A percentile compares a stretch with the other conserved stretches of the same genome.
phyloP scores from a whole-genome alignment of 2,329 filamentous ascomycete genomes.

The Karstenula rhodostoma region DNA sequence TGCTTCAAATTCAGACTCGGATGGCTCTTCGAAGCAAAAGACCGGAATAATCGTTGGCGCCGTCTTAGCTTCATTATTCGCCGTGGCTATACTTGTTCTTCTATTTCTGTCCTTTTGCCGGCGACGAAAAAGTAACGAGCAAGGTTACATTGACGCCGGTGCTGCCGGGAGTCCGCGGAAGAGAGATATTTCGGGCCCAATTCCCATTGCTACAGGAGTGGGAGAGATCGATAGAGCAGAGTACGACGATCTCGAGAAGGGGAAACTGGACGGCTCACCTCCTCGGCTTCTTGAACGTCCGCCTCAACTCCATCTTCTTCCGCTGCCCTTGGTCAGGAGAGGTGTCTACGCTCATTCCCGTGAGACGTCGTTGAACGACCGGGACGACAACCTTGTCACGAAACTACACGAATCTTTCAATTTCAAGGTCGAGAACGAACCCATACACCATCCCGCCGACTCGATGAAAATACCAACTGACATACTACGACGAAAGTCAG shows the following conservation, averaged over 20 bases:
- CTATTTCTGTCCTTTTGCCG: conserved; percentile 31
- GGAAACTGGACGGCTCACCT: conserved; percentile 31
- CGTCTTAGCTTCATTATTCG: conserved; percentile 46
- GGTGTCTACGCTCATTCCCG: conserved; percentile 40
- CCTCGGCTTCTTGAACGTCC: conserved; percentile 43
- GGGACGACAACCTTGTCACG: conserved; percentile 48
- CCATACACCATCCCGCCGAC: conserved; percentile 51
- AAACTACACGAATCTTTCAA: conserved; percentile 52
- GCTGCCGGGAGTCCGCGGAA: conserved; percentile 40
- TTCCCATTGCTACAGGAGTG: conserved; percentile 40
- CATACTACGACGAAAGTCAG: conserved; percentile 47
- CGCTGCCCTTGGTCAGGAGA: conserved; percentile 37
- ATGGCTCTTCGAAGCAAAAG: conserved; percentile 18
- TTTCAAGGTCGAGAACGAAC: conserved; percentile 38
- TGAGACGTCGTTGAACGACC: conserved; percentile 51
- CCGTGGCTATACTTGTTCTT: conserved; percentile 34
- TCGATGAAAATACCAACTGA: conserved; percentile 55
- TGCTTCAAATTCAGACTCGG: conserved; percentile 4
- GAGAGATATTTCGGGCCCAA: conserved; percentile 52
- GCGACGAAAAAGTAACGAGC: conserved; percentile 30
- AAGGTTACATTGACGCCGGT: conserved; percentile 31
- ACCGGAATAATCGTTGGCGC: conserved; percentile 34
- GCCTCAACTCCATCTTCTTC: conserved; percentile 50
- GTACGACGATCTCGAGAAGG: conserved; percentile 51
- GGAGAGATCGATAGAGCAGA: conserved; percentile 30